A percentile compares a stretch with the other conserved stretches of the same genome.
phyloP scores from a whole-genome alignment of 805 yeast genomes.

The Alloascoidea africana region DNA sequence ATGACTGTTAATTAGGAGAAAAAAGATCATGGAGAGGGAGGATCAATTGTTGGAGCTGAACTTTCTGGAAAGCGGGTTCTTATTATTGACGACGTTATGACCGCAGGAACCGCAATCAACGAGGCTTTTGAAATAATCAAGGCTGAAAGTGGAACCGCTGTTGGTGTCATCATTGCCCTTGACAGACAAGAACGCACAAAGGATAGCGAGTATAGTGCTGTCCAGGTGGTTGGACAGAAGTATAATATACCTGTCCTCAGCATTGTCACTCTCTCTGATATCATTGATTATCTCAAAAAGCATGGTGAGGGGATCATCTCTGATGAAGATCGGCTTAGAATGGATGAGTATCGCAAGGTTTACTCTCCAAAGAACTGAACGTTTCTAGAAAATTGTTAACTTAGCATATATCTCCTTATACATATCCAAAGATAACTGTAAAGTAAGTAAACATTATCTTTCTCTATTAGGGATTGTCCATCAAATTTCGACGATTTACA shows the following conservation, averaged over 20 bases:
- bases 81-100: constrained; percentile 93
- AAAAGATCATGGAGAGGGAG: constrained; percentile 98
- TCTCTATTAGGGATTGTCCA: no score
- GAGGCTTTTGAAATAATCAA: constrained; percentile 79
- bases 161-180: constrained; percentile 79
- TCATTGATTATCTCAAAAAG: constrained; percentile 40
- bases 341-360: constrained; percentile 42
- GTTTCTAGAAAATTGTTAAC: no score
- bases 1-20: constrained; percentile 31
- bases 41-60: constrained; percentile 76
- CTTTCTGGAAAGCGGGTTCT: constrained; percentile 59
- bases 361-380: no score
- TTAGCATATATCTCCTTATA: no score
- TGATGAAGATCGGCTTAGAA: constrained; percentile 38
- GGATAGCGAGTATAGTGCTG: constrained; percentile 57
- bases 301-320: constrained; percentile 27
- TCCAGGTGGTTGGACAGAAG: constrained; percentile 58
- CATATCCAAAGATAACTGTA: no score
- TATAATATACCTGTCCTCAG: constrained; percentile 73
- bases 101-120: constrained; percentile 96
- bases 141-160: constrained; percentile 54
- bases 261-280: constrained; percentile 64
- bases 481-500: no score
- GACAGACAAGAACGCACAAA: constrained; percentile 84
- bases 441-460: no score